Conservation (phyloP, 306 rosid species). For the Acmispon strigosus region DNA sequence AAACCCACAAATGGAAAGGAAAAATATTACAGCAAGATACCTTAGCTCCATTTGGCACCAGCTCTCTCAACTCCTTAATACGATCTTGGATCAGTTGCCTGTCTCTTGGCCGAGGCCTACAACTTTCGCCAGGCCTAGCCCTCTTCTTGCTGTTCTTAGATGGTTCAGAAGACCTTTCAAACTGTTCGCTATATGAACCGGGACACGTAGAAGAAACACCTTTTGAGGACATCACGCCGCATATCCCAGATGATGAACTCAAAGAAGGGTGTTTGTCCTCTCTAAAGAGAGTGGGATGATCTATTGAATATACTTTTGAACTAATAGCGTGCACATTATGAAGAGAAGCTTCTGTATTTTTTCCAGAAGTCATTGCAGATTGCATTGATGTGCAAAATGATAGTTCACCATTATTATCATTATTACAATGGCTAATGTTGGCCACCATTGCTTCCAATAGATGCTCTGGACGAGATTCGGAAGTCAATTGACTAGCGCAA, state of each 20-base stretch:
- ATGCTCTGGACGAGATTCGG: slow-evolving; percentile 61
- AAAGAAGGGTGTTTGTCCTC: slow-evolving; percentile 54
- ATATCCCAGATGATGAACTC: slow-evolving; percentile 71
- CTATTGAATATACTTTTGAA: slow-evolving; percentile 52
- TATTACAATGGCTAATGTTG: slow-evolving; percentile 51
- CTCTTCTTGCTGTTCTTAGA: slow-evolving; percentile 80
- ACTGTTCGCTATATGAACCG: slow-evolving; percentile 62
- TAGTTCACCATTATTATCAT: slow-evolving; percentile 47
- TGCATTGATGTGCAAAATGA: slow-evolving; percentile 56
- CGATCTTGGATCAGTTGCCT: slow-evolving; percentile 98
- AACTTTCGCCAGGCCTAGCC: slow-evolving; percentile 82
- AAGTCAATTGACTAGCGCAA: slow-evolving; percentile 57
- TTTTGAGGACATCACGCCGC: slow-evolving; percentile 60
- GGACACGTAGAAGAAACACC: slow-evolving; percentile 72
- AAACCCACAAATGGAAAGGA: background rate
- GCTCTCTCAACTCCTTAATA: slow-evolving; percentile 86
- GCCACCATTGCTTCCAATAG: slow-evolving; percentile 92
- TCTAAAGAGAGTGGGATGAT: slow-evolving; percentile 48
- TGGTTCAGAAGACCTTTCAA: slow-evolving; percentile 72
- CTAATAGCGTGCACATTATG: slow-evolving; percentile 35
- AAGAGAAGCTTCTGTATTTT: slow-evolving; percentile 55
- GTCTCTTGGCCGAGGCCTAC: slow-evolving; percentile 98
- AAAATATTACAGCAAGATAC: slow-evolving; percentile 30
- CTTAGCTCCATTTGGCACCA: slow-evolving; percentile 92
- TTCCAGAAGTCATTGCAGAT: slow-evolving; percentile 58